Base-by-base conservation (phyloP, 192 early-diverging fungal species). In the Irineochytrium annulatum region DNA sequence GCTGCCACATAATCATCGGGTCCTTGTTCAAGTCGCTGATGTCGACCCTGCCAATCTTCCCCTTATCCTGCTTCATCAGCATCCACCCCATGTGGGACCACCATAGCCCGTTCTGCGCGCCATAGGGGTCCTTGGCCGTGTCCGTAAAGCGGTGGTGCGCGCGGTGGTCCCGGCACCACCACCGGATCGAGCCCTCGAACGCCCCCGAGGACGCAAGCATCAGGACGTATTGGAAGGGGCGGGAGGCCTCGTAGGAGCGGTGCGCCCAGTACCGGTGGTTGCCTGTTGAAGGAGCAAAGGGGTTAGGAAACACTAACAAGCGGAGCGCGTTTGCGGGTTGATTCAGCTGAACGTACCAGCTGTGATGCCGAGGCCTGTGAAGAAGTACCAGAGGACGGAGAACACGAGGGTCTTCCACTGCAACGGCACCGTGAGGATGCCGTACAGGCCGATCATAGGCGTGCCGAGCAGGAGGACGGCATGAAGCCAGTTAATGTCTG, bases 381-480 rank as follows among this genome's bases (percentile, higher is more conserved):
- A 58, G 52, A 82, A 84, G 63, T 92, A 91, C 61, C 83, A 92
- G 0, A 77, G 31, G 26, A 87, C 35, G 3, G 84, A 65, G 72
- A 86, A 92, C 54, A 87, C 65, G 34, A 63, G 55, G 3, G 62
- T 97, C 72, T 87, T 82, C 17, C 45, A 45, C 43, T 69, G 68
- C 39, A 94, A 57, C 44, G 80, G 70, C 13, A 91, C 91, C 41
- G 84, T 92, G 24, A 86, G 62, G 35, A 88, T 43, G 59, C 90
- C 90, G 62, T 93, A 93, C 24, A 93, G 60, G 34, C 88, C 89
- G 35, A 93, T 71, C 32, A 93, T 46, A 24, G 95, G 95, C 14
- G 90, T 77, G 35, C 29, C 44, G 0, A 57, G 60, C 31, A 79
- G 62, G 27, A 74, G 49, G 3, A 43, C 44, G 28, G 62, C 46